Base-by-base conservation (phyloP, 164 flowering plant genomes). In the Echeveria elegans region DNA sequence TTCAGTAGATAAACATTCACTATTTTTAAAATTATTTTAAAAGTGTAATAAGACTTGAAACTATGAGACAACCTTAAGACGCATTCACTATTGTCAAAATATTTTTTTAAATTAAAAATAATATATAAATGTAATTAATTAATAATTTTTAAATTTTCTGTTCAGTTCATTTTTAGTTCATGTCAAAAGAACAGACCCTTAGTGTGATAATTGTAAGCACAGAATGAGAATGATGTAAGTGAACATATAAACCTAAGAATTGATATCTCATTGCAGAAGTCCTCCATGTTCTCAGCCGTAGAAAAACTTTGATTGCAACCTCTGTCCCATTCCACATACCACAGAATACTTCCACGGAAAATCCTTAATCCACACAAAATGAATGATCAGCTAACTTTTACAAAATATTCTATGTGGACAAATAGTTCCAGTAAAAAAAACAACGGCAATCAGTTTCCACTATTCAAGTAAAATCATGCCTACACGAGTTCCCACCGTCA, bases 271-370 rank as follows among this genome's bases (percentile, higher is more conserved):
- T 94, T 94, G 88, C 97, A 91, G 75, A 94, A 94, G 60, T 94
- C 97, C 72, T 89, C 96, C 91, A 94, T 91, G 69, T 94, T 91
- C 78, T 94, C 99, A 71, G 96, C 83, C 52, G 96, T 91, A 89
- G 75, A 66, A 92, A 94, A 68, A 91, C 84, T 76, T 94, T 94
- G 61, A 94, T 85, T 14, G 99, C 96, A 72, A 94, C 99, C 66
- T 94, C 96, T 28, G 99, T 91, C 67, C 99, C 99, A 81, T 94
- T 94, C 99, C 99, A 94, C 29, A 82, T 77, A 12, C 99, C 99
- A 74, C 89, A 93, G 63, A 94, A 91, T 68, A 94, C 99, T 83
- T 94, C 99, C 48, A 96, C 99, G 72, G 88, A 94, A 69, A 85
- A 92, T 28, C 99, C 99, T 94, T 45, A 3, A 73, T 50, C 67